Conservation (phyloP, 2,329 filamentous ascomycete genomes). For the Phaeophleospora eucalypticola region DNA sequence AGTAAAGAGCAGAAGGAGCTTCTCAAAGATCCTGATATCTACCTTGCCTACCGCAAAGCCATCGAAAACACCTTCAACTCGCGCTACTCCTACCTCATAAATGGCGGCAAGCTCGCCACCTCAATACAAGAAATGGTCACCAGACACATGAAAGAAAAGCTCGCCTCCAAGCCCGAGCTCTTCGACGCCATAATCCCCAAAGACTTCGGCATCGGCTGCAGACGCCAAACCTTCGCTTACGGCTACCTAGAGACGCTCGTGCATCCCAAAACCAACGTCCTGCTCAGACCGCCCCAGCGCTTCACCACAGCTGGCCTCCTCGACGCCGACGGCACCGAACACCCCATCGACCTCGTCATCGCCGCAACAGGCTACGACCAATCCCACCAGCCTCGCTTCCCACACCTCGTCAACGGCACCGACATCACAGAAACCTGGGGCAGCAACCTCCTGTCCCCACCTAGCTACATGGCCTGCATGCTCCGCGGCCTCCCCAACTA, state of each 20-base stretch:
- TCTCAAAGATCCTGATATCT: conserved; percentile 19
- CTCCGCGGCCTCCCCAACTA: conserved; percentile 22
- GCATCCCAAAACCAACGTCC: conserved; percentile 18
- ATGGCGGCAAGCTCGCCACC: conserved; percentile 16
- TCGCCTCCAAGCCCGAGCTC: conserved; percentile 16
- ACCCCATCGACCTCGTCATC: conserved; percentile 19
- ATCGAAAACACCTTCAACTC: conserved; percentile 18
- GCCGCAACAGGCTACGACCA: conserved; percentile 23
- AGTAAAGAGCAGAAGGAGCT: conserved; percentile 51
- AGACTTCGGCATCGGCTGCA: conserved; percentile 21
- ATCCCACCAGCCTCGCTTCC: conserved; percentile 18
- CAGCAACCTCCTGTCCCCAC: conserved; percentile 9
- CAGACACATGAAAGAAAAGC: conserved; percentile 20
- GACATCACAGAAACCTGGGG: conserved; percentile 10
- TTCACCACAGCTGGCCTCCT: conserved; percentile 18
- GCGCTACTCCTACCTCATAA: conserved; percentile 19
- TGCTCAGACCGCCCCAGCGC: conserved; percentile 11
- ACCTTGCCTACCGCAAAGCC: conserved; percentile 22
- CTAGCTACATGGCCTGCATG: conserved; percentile 21
- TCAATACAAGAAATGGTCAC: conserved; percentile 16
- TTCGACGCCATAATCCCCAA: conserved; percentile 17
- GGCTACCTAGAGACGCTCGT: conserved; percentile 21
- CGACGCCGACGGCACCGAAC: conserved; percentile 18
- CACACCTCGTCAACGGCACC: conserved; percentile 16
- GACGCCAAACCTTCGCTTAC: conserved; percentile 19